These are phyloP conservation scores for Neurospora tetraspora DNA, from an alignment of 495 filamentous ascomycete species.

Conservation along the genomic window DNA sequence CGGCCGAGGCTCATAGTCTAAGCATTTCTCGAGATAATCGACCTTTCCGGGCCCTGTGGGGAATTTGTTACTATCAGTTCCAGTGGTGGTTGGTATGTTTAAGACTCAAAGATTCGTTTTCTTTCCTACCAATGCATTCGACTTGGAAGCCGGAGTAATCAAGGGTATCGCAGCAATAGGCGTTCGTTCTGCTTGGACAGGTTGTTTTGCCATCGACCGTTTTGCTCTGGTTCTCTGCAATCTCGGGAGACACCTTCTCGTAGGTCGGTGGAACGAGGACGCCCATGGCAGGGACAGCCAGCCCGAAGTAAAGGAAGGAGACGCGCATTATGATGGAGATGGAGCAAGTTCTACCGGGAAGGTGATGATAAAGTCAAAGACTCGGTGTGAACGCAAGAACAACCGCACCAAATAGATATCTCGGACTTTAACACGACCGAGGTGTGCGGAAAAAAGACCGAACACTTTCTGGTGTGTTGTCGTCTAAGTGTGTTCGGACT, in stretches of 20 bases:
- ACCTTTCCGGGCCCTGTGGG: slow-evolving; percentile 7
- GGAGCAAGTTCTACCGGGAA: neutral
- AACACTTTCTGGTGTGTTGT: no score
- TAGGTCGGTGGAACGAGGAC: neutral
- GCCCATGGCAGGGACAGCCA: neutral
- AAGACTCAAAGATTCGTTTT: neutral
- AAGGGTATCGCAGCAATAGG: neutral
- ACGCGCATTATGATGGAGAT: neutral
- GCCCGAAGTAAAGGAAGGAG: neutral
- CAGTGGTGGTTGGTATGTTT: neutral
- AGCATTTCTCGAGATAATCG: slow-evolving; percentile 3
- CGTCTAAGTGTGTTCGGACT: neutral
- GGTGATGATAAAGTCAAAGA: neutral
- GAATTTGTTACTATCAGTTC: neutral
- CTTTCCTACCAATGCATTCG: neutral
- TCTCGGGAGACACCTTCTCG: neutral
- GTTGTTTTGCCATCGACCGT: neutral
- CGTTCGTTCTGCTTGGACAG: neutral
- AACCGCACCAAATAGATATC: neutral
- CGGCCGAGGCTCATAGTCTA: slow-evolving; percentile 1
- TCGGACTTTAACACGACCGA: no score
- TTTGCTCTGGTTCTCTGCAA: neutral
- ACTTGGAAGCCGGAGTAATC: neutral
- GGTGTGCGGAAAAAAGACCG: no score
- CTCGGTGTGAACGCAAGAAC: neutral